Base-by-base conservation (phyloP, 2,329 filamentous ascomycete species). In the Cylindrodendrum hubeiense region DNA sequence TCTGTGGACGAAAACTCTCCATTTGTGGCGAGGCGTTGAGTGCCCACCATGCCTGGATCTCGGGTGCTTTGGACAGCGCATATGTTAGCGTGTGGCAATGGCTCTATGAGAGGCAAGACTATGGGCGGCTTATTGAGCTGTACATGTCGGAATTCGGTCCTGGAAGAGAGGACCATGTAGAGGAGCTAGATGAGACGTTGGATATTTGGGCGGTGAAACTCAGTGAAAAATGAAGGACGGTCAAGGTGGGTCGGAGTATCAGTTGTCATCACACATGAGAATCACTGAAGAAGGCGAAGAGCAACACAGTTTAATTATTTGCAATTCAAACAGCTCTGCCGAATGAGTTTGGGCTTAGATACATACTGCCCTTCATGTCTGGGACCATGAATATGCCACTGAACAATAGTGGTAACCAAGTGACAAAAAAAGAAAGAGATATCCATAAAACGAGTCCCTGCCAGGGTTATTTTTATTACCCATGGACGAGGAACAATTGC, bases 21-120 rank as follows among this genome's bases (percentile, higher is more conserved):
- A 72, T 83, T 9, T 72, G 75, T 5, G 81, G 81, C 10, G 81
- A 83, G 62, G 79, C 80, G 0, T 54, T 75, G 0, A 79, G 76
- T 10, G 69, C 72, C 0, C 76, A 83, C 21, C 81, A 82, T 28
- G 80, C 78, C 0, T 83, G 81, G 81, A 76, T 82, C 9, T 74
- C 75, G 0, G 80, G 81, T 0, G 72, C 79, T 0, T 63, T 83
- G 0, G 78, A 82, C 34, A 80, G 78, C 22, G 78, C 75, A 3
- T 75, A 75, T 24, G 30, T 34, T 0, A 56, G 52, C 2, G 8
- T 70, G 30, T 10, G 60, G 21, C 34, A 43, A 19, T 69, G 67
- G 67, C 2, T 70, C 9, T 6, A 15, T 12, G 41, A 6, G 5
- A 24, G 43, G 12, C 24, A 6, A 12, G 22, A 9, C 13, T 6